These are phyloP conservation scores for Boletus rubroflammeus DNA, from an alignment of 768 basidiomycete species.

Conservation along the genomic window DNA sequence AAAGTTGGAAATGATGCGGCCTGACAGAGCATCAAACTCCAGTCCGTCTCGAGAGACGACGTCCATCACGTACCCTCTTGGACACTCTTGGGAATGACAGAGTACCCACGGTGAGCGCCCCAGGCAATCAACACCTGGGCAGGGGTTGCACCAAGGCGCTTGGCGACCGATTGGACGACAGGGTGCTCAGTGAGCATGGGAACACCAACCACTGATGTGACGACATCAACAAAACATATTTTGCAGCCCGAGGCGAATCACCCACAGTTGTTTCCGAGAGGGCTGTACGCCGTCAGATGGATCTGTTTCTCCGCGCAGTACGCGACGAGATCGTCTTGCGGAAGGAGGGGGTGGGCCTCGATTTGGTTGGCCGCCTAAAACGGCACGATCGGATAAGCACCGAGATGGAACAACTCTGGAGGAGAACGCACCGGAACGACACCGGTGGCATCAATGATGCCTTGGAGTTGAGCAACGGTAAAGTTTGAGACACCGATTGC, in stretches of 20 bases:
- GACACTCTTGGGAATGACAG: conserved; percentile 84
- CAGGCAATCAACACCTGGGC: conserved; percentile 85
- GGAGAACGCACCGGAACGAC: conserved; percentile 57
- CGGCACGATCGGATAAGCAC: neutral
- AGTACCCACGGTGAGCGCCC: conserved; percentile 70
- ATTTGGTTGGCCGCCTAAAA: conserved; percentile 68
- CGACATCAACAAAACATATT: neutral
- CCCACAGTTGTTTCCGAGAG: conserved; percentile 78
- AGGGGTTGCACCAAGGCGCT: conserved; percentile 57
- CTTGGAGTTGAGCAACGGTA: conserved; percentile 59
- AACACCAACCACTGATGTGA: conserved; percentile 51
- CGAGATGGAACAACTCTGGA: neutral
- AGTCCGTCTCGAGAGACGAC: neutral
- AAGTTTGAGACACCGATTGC: conserved; percentile 85
- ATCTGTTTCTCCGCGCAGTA: conserved; percentile 70
- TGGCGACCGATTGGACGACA: conserved; percentile 58
- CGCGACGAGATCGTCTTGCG: conserved; percentile 66
- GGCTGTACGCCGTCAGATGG: conserved; percentile 67
- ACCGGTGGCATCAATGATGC: conserved; percentile 63
- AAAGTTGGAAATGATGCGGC: conserved; percentile 74
- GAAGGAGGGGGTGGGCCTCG: conserved; percentile 78
- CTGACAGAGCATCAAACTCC: conserved; percentile 20
- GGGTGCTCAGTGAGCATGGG: conserved; percentile 68
- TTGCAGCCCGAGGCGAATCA: conserved; percentile 1
- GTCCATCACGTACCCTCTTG: conserved; percentile 42